Evolutionary conservation across 768 basidiomycete genomes (phyloP).

Genomic region (Obba rivulosa): DNA sequence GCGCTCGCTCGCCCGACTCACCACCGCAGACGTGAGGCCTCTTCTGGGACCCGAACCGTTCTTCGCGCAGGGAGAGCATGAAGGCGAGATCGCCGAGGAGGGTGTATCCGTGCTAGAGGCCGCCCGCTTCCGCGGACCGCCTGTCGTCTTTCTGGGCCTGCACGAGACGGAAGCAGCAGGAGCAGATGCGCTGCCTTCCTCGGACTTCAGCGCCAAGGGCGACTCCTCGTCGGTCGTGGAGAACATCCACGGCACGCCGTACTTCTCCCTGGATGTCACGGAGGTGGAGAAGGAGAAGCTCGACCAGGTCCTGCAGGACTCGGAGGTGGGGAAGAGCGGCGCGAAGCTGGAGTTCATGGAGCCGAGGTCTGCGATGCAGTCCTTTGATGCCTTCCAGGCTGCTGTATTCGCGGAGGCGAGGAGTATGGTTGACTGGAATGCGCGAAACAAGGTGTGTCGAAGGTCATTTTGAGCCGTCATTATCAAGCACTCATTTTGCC

Average conservation of each 20-base stretch:
- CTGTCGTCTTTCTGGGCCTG: constrained; percentile 77
- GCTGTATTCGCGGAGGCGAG: constrained; percentile 74
- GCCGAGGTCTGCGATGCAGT: constrained; percentile 50
- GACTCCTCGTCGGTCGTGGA: constrained; percentile 43
- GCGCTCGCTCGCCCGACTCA: constrained; percentile 45
- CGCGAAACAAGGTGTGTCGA: constrained; percentile 65
- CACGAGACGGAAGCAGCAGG: constrained; percentile 47
- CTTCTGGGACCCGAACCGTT: constrained; percentile 65
- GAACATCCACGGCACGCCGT: constrained; percentile 75
- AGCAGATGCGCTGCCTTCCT: constrained; percentile 53
- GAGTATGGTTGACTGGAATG: constrained; percentile 91
- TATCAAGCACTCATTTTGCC: not conserved
- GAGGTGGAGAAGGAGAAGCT: constrained; percentile 42
- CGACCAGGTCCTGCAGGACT: constrained; percentile 34
- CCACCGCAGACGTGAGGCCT: constrained; percentile 54
- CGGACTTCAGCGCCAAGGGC: constrained; percentile 44
- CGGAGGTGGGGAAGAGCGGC: constrained; percentile 33
- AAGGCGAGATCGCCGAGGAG: constrained; percentile 24
- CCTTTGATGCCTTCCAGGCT: constrained; percentile 59
- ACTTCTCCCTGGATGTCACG: constrained; percentile 77
- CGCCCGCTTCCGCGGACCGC: constrained; percentile 51
- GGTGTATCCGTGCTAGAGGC: constrained; percentile 40
- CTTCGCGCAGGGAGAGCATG: constrained; percentile 63
- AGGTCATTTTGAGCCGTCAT: not conserved
- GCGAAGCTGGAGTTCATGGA: constrained; percentile 55